A percentile compares a stretch with the other conserved stretches of the same genome.
Conservation (phyloP, 306 rosid species). For the Inga laurina region DNA sequence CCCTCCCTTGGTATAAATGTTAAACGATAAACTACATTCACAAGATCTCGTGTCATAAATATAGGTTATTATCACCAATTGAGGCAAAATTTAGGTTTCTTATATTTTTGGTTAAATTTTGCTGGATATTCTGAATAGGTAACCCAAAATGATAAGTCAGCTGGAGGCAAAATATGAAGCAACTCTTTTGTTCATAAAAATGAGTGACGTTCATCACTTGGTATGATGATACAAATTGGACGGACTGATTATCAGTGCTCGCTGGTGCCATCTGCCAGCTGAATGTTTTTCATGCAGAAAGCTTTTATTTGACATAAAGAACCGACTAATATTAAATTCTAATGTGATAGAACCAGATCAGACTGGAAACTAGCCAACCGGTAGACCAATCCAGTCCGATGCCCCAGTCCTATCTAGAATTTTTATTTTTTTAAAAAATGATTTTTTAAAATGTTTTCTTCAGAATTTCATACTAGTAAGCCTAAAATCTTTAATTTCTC, state of each 20-base stretch:
- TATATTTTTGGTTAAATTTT: background rate
- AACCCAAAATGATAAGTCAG: background rate
- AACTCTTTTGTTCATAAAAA: background rate
- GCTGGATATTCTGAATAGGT: background rate
- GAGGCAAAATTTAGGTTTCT: background rate
- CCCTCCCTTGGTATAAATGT: conserved; percentile 5
- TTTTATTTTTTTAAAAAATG: no score
- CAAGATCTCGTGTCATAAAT: background rate
- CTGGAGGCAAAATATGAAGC: background rate
- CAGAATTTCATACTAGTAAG: no score
- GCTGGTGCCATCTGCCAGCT: background rate
- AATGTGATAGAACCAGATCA: no score
- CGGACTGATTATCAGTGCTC: background rate
- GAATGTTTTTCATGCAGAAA: background rate
- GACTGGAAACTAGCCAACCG: no score
- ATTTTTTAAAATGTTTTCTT: no score
- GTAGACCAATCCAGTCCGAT: no score
- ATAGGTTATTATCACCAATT: background rate
- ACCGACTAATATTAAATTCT: background rate
- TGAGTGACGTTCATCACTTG: background rate
- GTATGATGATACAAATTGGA: background rate
- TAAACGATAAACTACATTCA: background rate
- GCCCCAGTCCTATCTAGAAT: no score
- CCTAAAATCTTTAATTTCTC: no score
- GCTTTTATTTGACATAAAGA: background rate